These are phyloP conservation scores for Angomonas ambiguus DNA, from an alignment of 208 protist species.

Conservation along the genomic window DNA sequence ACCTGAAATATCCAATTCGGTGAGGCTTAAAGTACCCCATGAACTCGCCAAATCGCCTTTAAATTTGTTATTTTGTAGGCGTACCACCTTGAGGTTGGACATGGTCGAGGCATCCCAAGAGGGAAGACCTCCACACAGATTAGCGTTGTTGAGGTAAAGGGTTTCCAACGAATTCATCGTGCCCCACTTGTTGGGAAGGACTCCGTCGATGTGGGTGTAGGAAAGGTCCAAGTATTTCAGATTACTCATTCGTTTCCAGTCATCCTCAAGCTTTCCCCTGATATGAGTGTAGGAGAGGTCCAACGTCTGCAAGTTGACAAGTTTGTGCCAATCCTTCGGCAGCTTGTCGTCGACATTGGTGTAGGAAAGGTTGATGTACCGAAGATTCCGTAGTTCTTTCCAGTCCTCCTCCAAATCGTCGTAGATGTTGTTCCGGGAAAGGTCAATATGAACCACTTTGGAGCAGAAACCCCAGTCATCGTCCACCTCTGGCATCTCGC, in stretches of 20 bases:
- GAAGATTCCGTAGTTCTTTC: neutral
- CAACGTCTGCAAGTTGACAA: conserved; percentile 12
- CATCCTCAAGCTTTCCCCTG: neutral
- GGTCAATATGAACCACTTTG: conserved; percentile 14
- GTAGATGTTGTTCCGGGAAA: conserved; percentile 11
- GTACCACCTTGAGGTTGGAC: conserved; percentile 6
- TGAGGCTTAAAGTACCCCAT: neutral
- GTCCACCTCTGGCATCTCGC: conserved; percentile 5
- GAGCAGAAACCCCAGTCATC: neutral
- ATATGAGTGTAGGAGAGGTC: conserved; percentile 13
- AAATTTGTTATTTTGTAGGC: conserved; percentile 7
- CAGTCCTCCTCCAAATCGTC: neutral
- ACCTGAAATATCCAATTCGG: neutral
- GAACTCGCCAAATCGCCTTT: neutral
- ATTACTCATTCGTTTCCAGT: neutral
- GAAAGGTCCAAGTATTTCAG: conserved; percentile 1
- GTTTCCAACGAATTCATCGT: conserved; percentile 8
- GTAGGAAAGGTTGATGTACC: neutral
- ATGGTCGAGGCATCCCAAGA: conserved; percentile 10
- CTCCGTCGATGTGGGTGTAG: conserved; percentile 5
- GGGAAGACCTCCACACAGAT: conserved; percentile 9
- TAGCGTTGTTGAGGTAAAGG: conserved; percentile 12
- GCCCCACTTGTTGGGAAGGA: conserved; percentile 7
- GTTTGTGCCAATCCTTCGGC: conserved; percentile 7
- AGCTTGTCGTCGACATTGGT: conserved; percentile 11